Base-by-base conservation (phyloP, 192 early-diverging fungal genomes). In the Coemansia sp. region DNA sequence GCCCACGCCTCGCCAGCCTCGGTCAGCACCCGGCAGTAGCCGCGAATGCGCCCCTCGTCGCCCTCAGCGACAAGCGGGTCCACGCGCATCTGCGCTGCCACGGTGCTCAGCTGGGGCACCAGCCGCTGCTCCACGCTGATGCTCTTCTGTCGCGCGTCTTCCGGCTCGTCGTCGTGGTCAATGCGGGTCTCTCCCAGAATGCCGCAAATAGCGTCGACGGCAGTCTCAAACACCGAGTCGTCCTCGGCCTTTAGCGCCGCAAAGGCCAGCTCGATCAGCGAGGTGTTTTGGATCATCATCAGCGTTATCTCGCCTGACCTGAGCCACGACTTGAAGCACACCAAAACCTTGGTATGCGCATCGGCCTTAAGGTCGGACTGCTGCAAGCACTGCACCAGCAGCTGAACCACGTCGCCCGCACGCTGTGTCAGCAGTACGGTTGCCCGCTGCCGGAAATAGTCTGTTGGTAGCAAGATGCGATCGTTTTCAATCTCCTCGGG, bases 1-100 rank as follows among this genome's bases (percentile, higher is more conserved):
- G 93, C 63, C 77, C 92, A 97, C 21, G 91, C 86, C 72, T 97
- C 94, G 43, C 93, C 94, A 1, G 95, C 95, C 66, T 94, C 89
- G 3, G 92, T 87, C 74, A 94, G 94, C 23, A 99, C 90, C 9
- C 90, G 86, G 70, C 92, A 94, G 59, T 90, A 87, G 6, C 89
- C 94, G 33, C 94, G 87, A 34, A 94, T 77, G 34, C 84, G 83
- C 50, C 95, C 95, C 18, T 85, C 85, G 70, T 95, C 93, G 26
- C 95, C 91, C 4, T 86, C 84, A n/a, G 75, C 75, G 8, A 71
- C 73, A 18, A 85, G 73, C 4, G 76, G 77, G 14, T 75, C 69
- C n/a, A 42, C 35, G 26, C 68, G 66, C 73, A 76, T 70, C 77
- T 66, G 66, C 26, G 62, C 53, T 36, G 79, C 56, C 77, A 77